Conservation (phyloP, 148 eudicot genomes). For the Gaultheria prostrata region DNA sequence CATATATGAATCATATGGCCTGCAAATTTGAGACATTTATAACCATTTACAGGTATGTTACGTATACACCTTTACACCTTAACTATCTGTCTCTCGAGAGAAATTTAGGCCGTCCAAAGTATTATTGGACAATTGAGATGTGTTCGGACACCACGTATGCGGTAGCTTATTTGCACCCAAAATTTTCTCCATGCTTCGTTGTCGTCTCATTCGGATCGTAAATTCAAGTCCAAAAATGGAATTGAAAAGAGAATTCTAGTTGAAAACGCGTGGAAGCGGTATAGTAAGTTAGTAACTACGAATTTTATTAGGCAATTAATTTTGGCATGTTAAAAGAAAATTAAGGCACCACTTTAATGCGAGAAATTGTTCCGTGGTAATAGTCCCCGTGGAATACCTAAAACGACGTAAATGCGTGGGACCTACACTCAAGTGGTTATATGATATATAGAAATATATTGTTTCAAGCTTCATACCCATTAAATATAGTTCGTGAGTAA, state of each 20-base stretch:
- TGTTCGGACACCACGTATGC: too few species aligned
- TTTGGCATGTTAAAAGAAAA: constrained; percentile 9
- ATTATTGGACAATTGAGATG: too few species aligned
- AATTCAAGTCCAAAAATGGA: background rate
- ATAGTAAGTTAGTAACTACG: constrained; percentile 5
- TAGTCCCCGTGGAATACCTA: background rate
- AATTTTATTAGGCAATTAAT: constrained; percentile 10
- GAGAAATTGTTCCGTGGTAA: background rate
- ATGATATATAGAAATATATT: background rate
- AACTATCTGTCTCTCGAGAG: background rate
- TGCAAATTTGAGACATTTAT: background rate
- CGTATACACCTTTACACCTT: background rate
- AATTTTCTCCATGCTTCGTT: background rate
- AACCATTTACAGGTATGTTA: background rate
- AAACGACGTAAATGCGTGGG: background rate
- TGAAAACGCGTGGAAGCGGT: constrained; percentile 16
- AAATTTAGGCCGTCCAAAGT: too few species aligned
- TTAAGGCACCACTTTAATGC: constrained; percentile 11
- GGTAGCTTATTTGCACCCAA: too few species aligned
- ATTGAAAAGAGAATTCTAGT: background rate
- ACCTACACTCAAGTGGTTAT: background rate
- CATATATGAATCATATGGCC: background rate
- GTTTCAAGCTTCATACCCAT: background rate
- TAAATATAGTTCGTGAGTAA: background rate
- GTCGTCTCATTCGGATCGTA: background rate